Base-by-base conservation (phyloP, 495 filamentous ascomycete species). In the Barbatosphaeria neglecta region DNA sequence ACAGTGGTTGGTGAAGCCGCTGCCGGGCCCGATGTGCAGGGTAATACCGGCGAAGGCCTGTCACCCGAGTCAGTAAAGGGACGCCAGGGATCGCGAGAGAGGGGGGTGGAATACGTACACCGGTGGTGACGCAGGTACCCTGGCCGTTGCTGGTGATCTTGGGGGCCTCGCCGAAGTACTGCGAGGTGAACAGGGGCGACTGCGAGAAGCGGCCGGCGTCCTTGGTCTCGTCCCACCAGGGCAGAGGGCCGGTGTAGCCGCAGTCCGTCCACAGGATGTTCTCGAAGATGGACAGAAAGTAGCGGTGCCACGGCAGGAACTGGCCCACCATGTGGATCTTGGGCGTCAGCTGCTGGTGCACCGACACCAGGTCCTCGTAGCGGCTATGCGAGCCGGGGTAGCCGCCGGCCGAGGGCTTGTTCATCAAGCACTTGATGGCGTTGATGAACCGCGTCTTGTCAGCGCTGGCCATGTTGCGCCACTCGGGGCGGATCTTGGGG, bases 161-260 rank as follows among this genome's bases (percentile, higher is more conserved):
- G 6, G 58, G 52, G 43, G 65, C 60, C 17, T 49, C 43, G 10
- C 59, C 57, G 41, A 62, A 62, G 46, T 57, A 58, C 5, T 17
- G 43, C 10, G 54, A 49, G 18, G 47, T 53, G 37, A 68, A 68
- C 3, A 68, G 22, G 1, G 64, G 62, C 0, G 64, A 64, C 24
- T 50, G 49, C 23, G 55, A 54, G 16, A 57, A 60, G 37, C 52
- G 47, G 25, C 31, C 45, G 28, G 60, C 59, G 55, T 68, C 61
- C 2, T 64, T 57, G 3, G 62, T 62, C 65, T 64, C 67, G 51
- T 64, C 66, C 66, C 65, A 68, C 50, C 65, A 68, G 0, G 65
- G 62, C 31, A 67, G 57, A 4, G 65, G 45, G 19, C 65, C 64
- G 16, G 38, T 57, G 47, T 67, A 66, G 27, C 55, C 59, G 48